Evolutionary conservation across 2,329 filamentous ascomycete species (phyloP), one percentile per base, ranked within the genome.

Genomic region (Metarhizium rileyi): DNA sequence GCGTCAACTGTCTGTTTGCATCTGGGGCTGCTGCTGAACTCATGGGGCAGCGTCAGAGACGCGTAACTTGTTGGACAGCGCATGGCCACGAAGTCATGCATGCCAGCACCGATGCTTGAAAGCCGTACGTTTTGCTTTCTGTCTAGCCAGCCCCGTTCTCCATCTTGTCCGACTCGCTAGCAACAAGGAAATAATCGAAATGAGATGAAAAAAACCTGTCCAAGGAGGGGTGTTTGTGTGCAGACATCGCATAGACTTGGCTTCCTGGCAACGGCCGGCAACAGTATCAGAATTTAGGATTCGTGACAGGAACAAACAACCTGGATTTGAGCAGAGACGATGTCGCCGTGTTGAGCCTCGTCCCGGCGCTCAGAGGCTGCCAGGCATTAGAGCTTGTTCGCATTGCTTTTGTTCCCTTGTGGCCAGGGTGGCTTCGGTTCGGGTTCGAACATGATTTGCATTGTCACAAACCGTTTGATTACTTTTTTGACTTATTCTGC

Each of bases 11-110:
- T 38, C 45, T 22, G 4, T 30, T 41, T 28, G 45, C 45, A 41
- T 20, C 45, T 41, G 46, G 18, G 46, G 41, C 30, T 36, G 40
- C 30, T 26, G 35, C 44, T 30, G 23, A 23, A 38, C 41, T 44
- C 46, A 14, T 42, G 38, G 38, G 22, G 22, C 18, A 42, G 16
- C 9, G 2, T 14, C 36, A 10, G 25, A 4, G 26, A 30, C 26
- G 4, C 8, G 30, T 46, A 23, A 10, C 35, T 48, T 46, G 51
- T 46, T 57, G 47, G 53, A 53, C 56, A 57, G 52, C 52, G 56
- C 54, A 57, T 56, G 60, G 58, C 61, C 61, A 62, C 61, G 58
- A 56, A 59, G 50, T 54, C 54, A 47, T 63, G 61, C 61, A 63
- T 63, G 50, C 56, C 55, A 56, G 50, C 55, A 53, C 52, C 54